Percentiles rank a stretch among this genome's conserved stretches.
Evolutionary conservation across 148 eudicot species (phyloP).

Genomic region (Vaccinium darrowii): DNA sequence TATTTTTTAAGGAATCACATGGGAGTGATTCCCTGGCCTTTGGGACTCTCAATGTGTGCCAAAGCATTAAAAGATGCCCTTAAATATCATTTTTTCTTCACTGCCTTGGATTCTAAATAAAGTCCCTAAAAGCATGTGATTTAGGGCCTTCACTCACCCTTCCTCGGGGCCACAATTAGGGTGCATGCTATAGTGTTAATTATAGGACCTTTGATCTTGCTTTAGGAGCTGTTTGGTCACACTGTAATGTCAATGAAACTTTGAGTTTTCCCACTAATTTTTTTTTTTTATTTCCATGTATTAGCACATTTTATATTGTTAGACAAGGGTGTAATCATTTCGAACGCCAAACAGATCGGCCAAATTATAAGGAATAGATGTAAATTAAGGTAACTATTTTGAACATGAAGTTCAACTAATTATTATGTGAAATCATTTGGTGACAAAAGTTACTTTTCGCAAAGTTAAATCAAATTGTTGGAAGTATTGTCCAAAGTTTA

Average conservation of each 20-base stretch:
- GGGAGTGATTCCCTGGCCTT: constrained; percentile 30
- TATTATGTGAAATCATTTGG: background rate
- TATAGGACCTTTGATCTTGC: background rate
- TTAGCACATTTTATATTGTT: too few relatives aligned
- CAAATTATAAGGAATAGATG: background rate
- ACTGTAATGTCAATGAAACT: background rate
- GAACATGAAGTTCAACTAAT: background rate
- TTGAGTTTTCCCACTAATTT: background rate
- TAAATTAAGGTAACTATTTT: background rate
- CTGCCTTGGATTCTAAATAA: constrained; percentile 38
- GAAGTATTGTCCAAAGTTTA: constrained; percentile 13
- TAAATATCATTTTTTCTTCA: constrained; percentile 17
- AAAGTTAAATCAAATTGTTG: constrained; percentile 17
- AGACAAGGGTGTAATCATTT: background rate
- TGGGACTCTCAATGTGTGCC: constrained; percentile 21
- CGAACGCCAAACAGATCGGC: background rate
- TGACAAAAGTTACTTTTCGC: constrained; percentile 1
- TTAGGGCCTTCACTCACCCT: constrained; percentile 5
- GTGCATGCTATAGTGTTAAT: background rate
- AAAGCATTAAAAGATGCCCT: constrained; percentile 18
- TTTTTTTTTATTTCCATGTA: too few relatives aligned
- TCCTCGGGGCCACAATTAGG: constrained; percentile 14
- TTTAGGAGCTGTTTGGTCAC: constrained; percentile 10
- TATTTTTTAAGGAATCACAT: constrained; percentile 25
- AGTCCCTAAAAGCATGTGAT: constrained; percentile 31